Conservation (phyloP, 1,284 basidiomycete species). For the Tilletia horrida region DNA sequence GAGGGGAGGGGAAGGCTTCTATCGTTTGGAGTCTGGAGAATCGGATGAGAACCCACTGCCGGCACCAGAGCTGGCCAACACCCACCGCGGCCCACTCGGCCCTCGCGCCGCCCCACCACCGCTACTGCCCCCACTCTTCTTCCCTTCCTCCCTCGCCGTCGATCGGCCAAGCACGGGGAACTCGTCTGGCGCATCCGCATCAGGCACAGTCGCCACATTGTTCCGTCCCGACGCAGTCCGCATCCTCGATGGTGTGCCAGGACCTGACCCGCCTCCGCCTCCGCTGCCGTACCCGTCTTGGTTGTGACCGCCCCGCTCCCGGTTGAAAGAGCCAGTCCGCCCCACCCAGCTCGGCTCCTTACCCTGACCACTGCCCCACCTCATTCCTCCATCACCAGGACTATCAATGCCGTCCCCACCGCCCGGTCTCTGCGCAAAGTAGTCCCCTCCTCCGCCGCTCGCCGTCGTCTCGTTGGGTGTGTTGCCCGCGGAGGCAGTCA, state of each 20-base stretch:
- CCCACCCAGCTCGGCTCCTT: background rate
- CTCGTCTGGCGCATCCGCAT: conserved; percentile 14
- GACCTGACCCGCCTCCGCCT: background rate
- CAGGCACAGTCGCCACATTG: background rate
- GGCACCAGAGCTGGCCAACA: conserved; percentile 1
- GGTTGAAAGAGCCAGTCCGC: background rate
- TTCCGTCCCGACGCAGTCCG: no score
- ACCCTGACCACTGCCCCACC: background rate
- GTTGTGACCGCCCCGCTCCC: background rate
- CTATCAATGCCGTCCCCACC: conserved; percentile 1
- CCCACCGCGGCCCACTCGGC: conserved; percentile 7
- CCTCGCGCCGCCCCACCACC: background rate
- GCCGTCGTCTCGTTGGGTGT: background rate
- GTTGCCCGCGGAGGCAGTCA: conserved; percentile 1
- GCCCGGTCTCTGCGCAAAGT: conserved; percentile 12
- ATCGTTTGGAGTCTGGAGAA: no score
- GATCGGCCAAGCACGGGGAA: conserved; percentile 9
- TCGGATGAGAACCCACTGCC: background rate
- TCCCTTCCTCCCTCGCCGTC: background rate
- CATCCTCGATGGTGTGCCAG: background rate
- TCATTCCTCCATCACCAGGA: background rate
- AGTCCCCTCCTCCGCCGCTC: background rate
- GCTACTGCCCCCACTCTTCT: background rate
- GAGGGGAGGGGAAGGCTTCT: no score
- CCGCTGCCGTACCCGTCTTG: background rate